Percentiles rank a stretch among this genome's conserved stretches.
Evolutionary conservation across 1,284 basidiomycete species (phyloP).

Genomic region (Uromyces viciae-fabae): DNA sequence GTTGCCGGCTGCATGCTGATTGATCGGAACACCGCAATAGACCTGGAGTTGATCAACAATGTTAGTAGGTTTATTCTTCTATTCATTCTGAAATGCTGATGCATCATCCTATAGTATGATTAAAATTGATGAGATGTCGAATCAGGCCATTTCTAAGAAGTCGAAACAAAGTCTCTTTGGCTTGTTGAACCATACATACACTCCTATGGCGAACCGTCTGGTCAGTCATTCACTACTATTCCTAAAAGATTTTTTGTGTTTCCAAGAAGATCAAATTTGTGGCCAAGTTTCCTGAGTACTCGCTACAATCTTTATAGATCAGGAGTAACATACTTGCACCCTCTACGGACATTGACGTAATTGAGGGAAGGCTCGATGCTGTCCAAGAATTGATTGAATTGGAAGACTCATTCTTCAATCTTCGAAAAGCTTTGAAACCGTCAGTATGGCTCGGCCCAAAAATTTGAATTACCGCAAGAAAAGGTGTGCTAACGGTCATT

Average conservation of each 20-base stretch:
- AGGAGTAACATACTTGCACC: conserved; percentile 41
- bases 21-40: conserved; percentile 29
- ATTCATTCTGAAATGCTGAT: neutral
- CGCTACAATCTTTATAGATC: conserved; percentile 19
- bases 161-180: conserved; percentile 32
- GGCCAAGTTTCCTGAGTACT: no score
- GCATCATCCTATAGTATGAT: neutral
- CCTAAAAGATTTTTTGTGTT: neutral
- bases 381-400: conserved; percentile 39
- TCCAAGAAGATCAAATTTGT: no score
- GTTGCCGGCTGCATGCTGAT: conserved; percentile 44
- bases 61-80: neutral
- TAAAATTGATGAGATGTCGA: no score
- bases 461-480: neutral
- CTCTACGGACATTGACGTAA: conserved; percentile 34
- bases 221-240: neutral
- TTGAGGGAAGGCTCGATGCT: conserved; percentile 37
- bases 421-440: conserved; percentile 39
- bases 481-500: neutral
- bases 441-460: neutral
- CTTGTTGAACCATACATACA: conserved; percentile 35
- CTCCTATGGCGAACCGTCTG: conserved; percentile 41
- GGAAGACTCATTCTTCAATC: conserved; percentile 30
- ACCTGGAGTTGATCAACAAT: conserved; percentile 40
- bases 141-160: conserved; percentile 38